Evolutionary conservation across 2,329 filamentous ascomycete species (phyloP).

Genomic region (Diplocarpon rosae): DNA sequence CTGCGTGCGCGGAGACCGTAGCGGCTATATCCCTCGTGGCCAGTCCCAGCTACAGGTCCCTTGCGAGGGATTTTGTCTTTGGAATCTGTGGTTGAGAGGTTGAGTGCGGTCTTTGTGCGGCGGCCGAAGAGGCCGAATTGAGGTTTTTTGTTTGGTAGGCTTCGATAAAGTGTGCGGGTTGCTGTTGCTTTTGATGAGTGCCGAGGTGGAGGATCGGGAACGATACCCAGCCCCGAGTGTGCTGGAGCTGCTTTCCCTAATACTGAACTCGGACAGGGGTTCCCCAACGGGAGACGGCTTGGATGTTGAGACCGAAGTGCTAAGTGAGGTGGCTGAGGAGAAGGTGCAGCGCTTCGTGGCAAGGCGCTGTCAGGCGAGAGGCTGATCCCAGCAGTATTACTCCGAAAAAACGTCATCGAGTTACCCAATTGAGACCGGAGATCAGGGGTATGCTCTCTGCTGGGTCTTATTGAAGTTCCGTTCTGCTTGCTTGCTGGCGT

Average conservation of each 20-base stretch:
- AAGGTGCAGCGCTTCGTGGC: conserved; percentile 11
- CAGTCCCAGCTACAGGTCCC: conserved; percentile 83
- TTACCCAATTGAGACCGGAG: conserved; percentile 45
- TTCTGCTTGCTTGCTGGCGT: conserved; percentile 6
- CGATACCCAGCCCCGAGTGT: conserved; percentile 24
- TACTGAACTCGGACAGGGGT: conserved; percentile 26
- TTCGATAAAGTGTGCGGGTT: conserved; percentile 42
- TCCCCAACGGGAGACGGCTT: conserved; percentile 27
- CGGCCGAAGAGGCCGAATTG: conserved; percentile 72
- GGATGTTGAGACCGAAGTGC: conserved; percentile 27
- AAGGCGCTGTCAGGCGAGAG: conserved; percentile 19
- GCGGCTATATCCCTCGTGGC: conserved; percentile 75
- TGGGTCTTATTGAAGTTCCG: conserved; percentile 46
- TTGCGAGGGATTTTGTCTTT: conserved; percentile 52
- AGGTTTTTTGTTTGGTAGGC: conserved; percentile 44
- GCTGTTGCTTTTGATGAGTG: conserved; percentile 21
- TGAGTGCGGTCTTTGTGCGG: conserved; percentile 52
- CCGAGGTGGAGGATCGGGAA: conserved; percentile 22
- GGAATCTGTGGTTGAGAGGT: conserved; percentile 39
- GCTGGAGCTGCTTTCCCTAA: conserved; percentile 23
- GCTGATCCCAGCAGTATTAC: conserved; percentile 36
- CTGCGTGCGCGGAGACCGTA: conserved; percentile 35
- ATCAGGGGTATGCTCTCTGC: conserved; percentile 55
- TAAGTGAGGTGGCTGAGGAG: conserved; percentile 17
- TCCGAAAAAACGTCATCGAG: conserved; percentile 47